These are phyloP conservation scores for Aspergillus sojae DNA, from an alignment of 2,329 filamentous ascomycete genomes.

Conservation along the genomic window DNA sequence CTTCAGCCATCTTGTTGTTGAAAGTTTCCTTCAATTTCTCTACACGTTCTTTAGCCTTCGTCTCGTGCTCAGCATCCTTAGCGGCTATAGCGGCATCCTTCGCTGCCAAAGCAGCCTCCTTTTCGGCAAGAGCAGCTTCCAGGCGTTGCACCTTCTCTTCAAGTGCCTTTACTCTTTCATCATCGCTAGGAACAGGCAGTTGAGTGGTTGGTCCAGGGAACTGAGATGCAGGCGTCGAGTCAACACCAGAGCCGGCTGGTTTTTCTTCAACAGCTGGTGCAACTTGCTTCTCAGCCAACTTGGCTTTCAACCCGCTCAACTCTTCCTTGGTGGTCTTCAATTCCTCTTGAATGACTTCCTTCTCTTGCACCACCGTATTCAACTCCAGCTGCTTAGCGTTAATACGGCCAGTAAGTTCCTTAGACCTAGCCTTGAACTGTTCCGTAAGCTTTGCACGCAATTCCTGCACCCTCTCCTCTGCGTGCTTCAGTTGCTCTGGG, in stretches of 20 bases:
- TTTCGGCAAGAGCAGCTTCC: constrained; percentile 56
- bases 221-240: constrained; percentile 35
- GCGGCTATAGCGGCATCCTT: constrained; percentile 51
- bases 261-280: constrained; percentile 53
- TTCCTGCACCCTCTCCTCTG: constrained; percentile 54
- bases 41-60: constrained; percentile 50
- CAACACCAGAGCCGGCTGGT: constrained; percentile 48
- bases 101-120: constrained; percentile 47
- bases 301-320: constrained; percentile 50
- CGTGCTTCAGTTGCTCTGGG: constrained; percentile 51
- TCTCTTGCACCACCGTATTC: constrained; percentile 60
- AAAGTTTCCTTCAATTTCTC: constrained; percentile 68
- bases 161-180: constrained; percentile 62
- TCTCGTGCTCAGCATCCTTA: constrained; percentile 54
- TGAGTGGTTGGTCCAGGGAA: constrained; percentile 32
- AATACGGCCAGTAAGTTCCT: constrained; percentile 68
- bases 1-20: constrained; percentile 68
- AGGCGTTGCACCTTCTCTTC: constrained; percentile 60
- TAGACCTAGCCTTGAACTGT: constrained; percentile 58
- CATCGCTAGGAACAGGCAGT: constrained; percentile 37
- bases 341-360: constrained; percentile 68
- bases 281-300: constrained; percentile 54
- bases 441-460: constrained; percentile 49
- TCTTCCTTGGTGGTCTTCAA: constrained; percentile 65
- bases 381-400: constrained; percentile 54